Evolutionary conservation across 75 land plant species (phyloP), one percentile per base, ranked within the genome.

Genomic region (Sequoiadendron giganteum): DNA sequence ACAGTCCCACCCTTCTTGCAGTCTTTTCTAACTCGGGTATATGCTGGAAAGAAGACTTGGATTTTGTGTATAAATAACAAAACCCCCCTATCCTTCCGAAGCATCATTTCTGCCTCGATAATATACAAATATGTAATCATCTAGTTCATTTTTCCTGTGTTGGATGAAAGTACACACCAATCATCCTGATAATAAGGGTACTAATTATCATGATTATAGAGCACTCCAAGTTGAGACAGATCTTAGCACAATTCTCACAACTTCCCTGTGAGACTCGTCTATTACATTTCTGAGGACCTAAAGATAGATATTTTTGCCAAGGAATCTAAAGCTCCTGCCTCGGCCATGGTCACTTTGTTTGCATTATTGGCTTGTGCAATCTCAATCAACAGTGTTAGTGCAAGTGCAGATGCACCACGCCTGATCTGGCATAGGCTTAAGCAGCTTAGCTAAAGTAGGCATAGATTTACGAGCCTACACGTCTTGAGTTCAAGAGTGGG

Each of bases 51-150:
- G 97, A 42, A 98, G 86, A 43, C 61, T 87, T 42, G 90, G 70
- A 82, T 95, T 95, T 58, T 97, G 93, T 32, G 99, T 98, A 86
- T 98, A 98, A 3, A 98, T 85, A 84, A 98, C 95, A 14, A 98
- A 92, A 42, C 99, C 99, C 82, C 99, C 99, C 90, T 98, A 98
- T 15, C 99, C 99, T 89, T 98, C 98, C 99, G 98, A 98, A 49
- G 99, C 99, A 90, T 98, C 99, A 89, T 98, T 98, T 40, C 90
- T 91, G 25, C 99, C 99, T 30, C 94, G 91, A 86, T 98, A 98
- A 90, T 98, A 98, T 28, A 98, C 94, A 85, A 98, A 98, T 86
- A 95, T 79, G 85, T 95, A 98, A 85, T 98, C 99, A 86, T 98
- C 99, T 86, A 87, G 88, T 43, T 94, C 88, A 81, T 95, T 68